Percentiles rank a stretch among this genome's conserved stretches.
These are phyloP conservation scores for Balansia obtecta DNA, from an alignment of 2,329 filamentous ascomycete genomes.

Conservation along the genomic window DNA sequence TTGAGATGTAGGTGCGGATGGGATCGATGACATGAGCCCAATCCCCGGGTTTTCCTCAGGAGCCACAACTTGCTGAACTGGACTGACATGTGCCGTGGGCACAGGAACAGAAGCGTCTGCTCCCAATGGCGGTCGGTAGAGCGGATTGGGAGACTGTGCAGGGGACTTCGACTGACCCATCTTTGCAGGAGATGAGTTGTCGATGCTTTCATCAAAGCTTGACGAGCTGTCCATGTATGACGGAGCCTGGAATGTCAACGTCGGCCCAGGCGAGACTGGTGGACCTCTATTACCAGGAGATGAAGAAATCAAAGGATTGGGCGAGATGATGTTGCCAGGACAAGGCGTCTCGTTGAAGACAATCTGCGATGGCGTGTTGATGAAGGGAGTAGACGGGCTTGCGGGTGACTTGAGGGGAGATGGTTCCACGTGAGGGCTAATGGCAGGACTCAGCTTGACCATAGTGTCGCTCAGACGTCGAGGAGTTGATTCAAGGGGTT, in stretches of 20 bases:
- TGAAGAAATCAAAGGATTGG: neutral
- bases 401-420: conserved; percentile 20
- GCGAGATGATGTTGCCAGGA: neutral
- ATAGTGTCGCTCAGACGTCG: conserved; percentile 17
- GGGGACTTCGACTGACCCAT: neutral
- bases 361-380: conserved; percentile 3
- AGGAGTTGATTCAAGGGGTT: conserved; percentile 14
- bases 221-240: neutral
- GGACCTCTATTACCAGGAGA: neutral
- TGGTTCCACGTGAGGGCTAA: conserved; percentile 12
- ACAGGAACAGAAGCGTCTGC: neutral
- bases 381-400: conserved; percentile 15
- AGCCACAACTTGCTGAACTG: neutral
- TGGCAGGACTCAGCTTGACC: conserved; percentile 17
- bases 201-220: neutral
- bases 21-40: conserved; percentile 12
- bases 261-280: neutral
- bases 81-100: neutral
- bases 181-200: neutral
- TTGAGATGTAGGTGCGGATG: conserved; percentile 13
- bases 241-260: neutral
- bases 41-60: conserved; percentile 8
- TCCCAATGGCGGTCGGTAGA: neutral
- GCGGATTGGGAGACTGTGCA: neutral
- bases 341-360: neutral